Evolutionary conservation across 345 rosid species (phyloP).

Genomic region (Heritiera littoralis): DNA sequence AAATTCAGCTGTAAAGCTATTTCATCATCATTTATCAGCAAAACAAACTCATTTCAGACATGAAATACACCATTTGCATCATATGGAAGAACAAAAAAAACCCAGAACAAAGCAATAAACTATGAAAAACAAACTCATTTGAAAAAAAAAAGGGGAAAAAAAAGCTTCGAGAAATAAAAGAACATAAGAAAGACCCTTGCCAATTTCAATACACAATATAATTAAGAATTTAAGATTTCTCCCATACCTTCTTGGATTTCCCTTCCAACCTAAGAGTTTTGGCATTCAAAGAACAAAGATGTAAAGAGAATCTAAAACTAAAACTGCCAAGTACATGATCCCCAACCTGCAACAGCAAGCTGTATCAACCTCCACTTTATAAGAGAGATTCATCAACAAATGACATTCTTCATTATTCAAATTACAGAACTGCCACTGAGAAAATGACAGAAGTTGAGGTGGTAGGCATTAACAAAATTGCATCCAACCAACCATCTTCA

Average conservation of each 20-base stretch:
- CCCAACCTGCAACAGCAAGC: not conserved
- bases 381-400: not conserved
- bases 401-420: not conserved
- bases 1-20: not conserved
- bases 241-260: slow-evolving; percentile 27
- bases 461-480: not conserved
- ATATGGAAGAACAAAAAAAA: not conserved
- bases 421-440: slow-evolving; percentile 28
- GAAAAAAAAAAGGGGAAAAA: not conserved
- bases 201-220: not conserved
- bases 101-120: slow-evolving; percentile 2
- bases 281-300: not conserved
- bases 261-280: slow-evolving; percentile 17
- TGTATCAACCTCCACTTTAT: slow-evolving; percentile 11
- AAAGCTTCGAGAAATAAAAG: not conserved
- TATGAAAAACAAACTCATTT: not conserved
- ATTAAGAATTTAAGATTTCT: not conserved
- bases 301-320: not conserved
- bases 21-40: not conserved
- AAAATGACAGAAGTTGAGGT: not conserved
- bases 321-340: not conserved
- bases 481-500: slow-evolving; percentile 4
- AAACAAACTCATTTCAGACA: slow-evolving; percentile 12
- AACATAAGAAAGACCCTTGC: not conserved
- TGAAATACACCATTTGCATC: not conserved